A percentile compares a stretch with the other conserved stretches of the same genome.
These are phyloP conservation scores for Pythium insidiosum DNA, from an alignment of 352 stramenopile genomes.

Conservation along the genomic window DNA sequence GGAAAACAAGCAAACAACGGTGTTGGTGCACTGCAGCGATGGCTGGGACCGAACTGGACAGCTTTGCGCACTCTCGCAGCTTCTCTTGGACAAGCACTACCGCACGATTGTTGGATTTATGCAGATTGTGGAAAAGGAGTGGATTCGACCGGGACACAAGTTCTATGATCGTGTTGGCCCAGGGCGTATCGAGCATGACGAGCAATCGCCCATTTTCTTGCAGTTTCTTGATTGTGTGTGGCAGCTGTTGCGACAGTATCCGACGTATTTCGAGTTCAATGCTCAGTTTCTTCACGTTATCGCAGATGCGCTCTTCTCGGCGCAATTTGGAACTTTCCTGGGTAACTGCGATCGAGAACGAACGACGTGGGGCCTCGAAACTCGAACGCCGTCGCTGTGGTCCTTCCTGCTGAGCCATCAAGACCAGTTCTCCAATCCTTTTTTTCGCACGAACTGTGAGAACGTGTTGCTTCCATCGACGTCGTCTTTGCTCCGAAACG, in stretches of 20 bases:
- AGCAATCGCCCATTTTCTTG: conserved; percentile 83
- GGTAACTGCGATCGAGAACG: conserved; percentile 84
- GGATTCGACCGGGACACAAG: conserved; percentile 81
- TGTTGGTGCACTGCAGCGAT: conserved; percentile 89
- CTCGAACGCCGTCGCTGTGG: conserved; percentile 69
- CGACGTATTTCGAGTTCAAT: conserved; percentile 85
- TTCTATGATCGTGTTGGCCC: conserved; percentile 82
- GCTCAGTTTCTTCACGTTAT: conserved; percentile 53
- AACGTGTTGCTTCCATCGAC: conserved; percentile 44
- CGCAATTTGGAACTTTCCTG: conserved; percentile 79
- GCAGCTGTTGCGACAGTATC: conserved; percentile 75
- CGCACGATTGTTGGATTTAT: conserved; percentile 80
- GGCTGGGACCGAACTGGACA: conserved; percentile 89
- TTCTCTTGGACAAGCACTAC: conserved; percentile 87
- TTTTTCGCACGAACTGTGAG: conserved; percentile 49
- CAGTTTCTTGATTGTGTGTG: conserved; percentile 89
- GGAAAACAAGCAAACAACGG: conserved; percentile 58
- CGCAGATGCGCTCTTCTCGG: conserved; percentile 66
- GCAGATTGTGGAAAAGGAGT: conserved; percentile 80
- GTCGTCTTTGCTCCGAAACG: conserved; percentile 50
- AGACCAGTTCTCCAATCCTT: conserved; percentile 53
- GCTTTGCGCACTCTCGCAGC: conserved; percentile 75
- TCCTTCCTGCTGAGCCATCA: conserved; percentile 37
- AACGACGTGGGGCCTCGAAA: conserved; percentile 29
- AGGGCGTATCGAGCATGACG: conserved; percentile 60